Base-by-base conservation (phyloP, 768 basidiomycete species). In the Boletus rubescentipes region DNA sequence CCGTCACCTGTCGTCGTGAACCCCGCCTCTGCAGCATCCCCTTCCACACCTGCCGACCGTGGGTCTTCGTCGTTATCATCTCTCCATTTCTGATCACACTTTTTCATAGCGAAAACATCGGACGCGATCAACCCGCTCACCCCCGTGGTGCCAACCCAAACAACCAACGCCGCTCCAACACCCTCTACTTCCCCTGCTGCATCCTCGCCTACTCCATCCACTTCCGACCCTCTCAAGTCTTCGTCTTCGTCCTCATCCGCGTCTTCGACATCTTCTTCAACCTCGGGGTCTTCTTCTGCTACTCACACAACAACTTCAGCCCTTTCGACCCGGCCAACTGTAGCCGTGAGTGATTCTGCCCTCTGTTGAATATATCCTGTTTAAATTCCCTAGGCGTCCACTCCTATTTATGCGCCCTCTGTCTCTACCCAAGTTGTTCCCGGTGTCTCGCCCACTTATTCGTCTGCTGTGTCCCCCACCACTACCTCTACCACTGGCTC, bases 401-500 rank as follows among this genome's bases (percentile, higher is more conserved):
- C 53, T 26, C 26, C 54, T 20, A 12, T 23, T 37, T 23, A 40
- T 39, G 18, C 31, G 3, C 43, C 41, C n/a, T 9, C 44, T 9
- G 30, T 32, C 26, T 1, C 10, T 2, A 36, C 49, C 21, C 41
- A 54, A 15, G 15, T 20, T 5, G 14, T 16, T 9, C 18, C 53
- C 10, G 30, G 40, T 41, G 9, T 36, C 14, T 47, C 43, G 9
- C 39, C 41, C 42, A 44, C 50, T 14, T 20, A 60, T 12, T 36
- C 45, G 10, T 18, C 61, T 15, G n/a, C 55, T 16, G 1, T 44
- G 7, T 41, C 62, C 3, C 51, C 62, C 6, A 49, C 67, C 14
- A 20, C 61, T 9, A 71, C 73, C 21, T 53, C 71, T 29, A 62
- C 74, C 16, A 48, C 73, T 21, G 53, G 67, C n/a, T 69, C 73